phyloP scores from a whole-genome alignment of 2,329 filamentous ascomycete genomes.

The Aspergillus awamori region DNA sequence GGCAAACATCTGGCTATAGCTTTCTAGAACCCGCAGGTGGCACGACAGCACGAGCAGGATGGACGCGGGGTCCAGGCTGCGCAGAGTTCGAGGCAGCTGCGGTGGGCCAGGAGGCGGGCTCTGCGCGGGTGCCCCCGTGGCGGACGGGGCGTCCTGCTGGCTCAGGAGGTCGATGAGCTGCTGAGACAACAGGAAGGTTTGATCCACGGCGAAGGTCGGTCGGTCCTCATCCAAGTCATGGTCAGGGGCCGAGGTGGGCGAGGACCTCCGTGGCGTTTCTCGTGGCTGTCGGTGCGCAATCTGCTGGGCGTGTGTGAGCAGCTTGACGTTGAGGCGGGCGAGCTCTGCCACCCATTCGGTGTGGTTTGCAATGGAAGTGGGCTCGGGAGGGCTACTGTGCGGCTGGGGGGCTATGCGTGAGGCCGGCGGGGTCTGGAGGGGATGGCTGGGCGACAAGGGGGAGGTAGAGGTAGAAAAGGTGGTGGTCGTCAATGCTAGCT shows the following conservation, averaged over 20 bases:
- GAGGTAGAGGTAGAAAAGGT: no score
- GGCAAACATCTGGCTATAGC: slow-evolving; percentile 5
- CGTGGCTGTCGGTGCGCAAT: background rate
- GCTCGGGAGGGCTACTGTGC: no score
- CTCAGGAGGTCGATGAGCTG: slow-evolving; percentile 10
- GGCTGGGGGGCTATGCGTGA: no score
- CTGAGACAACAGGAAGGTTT: slow-evolving; percentile 9
- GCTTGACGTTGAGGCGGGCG: no score
- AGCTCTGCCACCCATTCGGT: no score
- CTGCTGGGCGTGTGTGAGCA: no score
- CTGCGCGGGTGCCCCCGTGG: background rate
- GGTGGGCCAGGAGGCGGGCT: background rate
- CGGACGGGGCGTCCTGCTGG: background rate
- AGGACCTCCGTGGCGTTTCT: background rate
- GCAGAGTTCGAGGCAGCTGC: background rate
- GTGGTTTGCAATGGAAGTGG: no score
- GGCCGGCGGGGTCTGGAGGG: no score
- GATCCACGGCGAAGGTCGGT: slow-evolving; percentile 9
- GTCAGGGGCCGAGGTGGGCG: no score
- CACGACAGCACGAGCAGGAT: slow-evolving; percentile 7
- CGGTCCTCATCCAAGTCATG: background rate
- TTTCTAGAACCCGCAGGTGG: slow-evolving; percentile 7
- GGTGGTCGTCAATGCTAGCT: no score
- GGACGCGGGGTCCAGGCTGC: slow-evolving; percentile 4
- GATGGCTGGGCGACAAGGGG: no score